These are phyloP conservation scores for Monosporascus cannonballus DNA, from an alignment of 2,329 filamentous ascomycete species.

Conservation along the genomic window DNA sequence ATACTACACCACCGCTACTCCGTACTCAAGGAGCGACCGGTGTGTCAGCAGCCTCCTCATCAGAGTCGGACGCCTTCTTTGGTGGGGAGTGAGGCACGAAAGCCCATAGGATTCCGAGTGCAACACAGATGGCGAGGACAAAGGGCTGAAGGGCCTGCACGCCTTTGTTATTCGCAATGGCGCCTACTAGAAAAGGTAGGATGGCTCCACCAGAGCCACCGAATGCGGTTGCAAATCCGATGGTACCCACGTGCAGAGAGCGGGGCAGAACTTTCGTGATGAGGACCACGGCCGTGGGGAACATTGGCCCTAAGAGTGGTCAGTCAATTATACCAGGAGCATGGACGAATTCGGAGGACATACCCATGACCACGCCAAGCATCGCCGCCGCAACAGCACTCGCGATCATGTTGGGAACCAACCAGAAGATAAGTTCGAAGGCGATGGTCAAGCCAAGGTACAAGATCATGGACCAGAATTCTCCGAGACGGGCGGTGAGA, in stretches of 20 bases:
- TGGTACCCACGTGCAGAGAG: constrained; percentile 68
- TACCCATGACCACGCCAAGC: constrained; percentile 65
- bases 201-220: constrained; percentile 67
- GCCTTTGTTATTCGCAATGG: constrained; percentile 54
- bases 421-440: constrained; percentile 60
- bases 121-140: constrained; percentile 40
- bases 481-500: neutral
- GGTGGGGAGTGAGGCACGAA: too few species aligned
- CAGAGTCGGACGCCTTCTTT: too few species aligned
- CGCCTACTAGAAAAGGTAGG: constrained; percentile 61
- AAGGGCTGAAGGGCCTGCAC: constrained; percentile 53
- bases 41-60: too few species aligned
- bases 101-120: too few species aligned
- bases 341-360: constrained; percentile 43
- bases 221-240: constrained; percentile 74
- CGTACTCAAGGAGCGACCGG: too few species aligned
- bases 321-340: too few species aligned
- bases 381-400: constrained; percentile 68
- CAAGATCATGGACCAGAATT: constrained; percentile 69
- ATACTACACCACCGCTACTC: too few species aligned
- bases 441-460: constrained; percentile 75
- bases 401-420: constrained; percentile 63
- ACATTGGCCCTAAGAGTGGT: constrained; percentile 58
- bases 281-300: constrained; percentile 67
- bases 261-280: constrained; percentile 68